These are phyloP conservation scores for Chalara sp. DNA, from an alignment of 2,329 filamentous ascomycete species.

Conservation along the genomic window DNA sequence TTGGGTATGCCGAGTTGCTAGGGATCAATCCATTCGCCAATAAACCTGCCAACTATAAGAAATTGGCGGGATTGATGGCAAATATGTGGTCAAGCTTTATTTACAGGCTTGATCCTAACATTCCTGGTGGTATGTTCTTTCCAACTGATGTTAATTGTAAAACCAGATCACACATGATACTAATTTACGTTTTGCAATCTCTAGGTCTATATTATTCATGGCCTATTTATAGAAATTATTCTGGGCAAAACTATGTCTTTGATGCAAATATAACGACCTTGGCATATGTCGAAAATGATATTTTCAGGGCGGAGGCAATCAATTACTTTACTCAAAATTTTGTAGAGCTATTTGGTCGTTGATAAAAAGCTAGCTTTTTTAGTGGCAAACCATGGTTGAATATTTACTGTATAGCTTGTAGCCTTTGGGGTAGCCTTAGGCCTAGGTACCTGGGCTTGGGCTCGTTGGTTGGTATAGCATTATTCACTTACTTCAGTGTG, in stretches of 20 bases:
- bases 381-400: no score
- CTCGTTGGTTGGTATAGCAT: no score
- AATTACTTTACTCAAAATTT: not conserved
- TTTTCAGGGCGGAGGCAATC: slow-evolving; percentile 34
- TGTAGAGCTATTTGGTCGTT: no score
- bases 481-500: no score
- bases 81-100: slow-evolving; percentile 1
- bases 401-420: no score
- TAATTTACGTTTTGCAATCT: not conserved
- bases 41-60: not conserved
- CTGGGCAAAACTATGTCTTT: slow-evolving; percentile 39
- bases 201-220: slow-evolving; percentile 23
- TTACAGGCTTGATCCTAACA: slow-evolving; percentile 1
- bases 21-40: slow-evolving; percentile 29
- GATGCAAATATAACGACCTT: slow-evolving; percentile 37
- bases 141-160: no score
- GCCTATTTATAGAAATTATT: slow-evolving; percentile 36
- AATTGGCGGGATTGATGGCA: not conserved
- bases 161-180: no score
- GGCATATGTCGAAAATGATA: slow-evolving; percentile 36
- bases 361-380: no score
- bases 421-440: no score
- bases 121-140: not conserved
- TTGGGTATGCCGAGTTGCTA: slow-evolving; percentile 30
- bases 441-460: no score